Base-by-base conservation (phyloP, 768 basidiomycete genomes). In the Nidula microcarpa region DNA sequence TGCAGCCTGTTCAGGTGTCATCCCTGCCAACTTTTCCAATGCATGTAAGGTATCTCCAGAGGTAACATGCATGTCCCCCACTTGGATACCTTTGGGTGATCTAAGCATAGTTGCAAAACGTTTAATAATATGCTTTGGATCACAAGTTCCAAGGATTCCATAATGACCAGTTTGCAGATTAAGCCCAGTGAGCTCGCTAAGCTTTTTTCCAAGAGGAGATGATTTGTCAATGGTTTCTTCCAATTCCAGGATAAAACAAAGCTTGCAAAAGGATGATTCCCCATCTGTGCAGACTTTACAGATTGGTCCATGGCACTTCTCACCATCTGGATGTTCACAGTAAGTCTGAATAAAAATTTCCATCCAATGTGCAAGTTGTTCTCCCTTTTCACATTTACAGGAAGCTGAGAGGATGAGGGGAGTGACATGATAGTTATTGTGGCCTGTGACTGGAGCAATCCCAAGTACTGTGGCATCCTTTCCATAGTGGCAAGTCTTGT, bases 101-200 rank as follows among this genome's bases (percentile, higher is more conserved):
- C 65, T 48, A 13, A 64, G 18, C 41, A 64, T 51, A 35, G 66
- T 61, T 14, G 61, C 68, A 55, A 65, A 62, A 6, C 62, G 55
- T 52, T 69, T 69, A 34, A 61, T 41, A 4, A 69, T 57, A 54
- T 69, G 68, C 49, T 67, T 68, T 7, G 62, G 65, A 59, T 67
- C 66, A 52, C 57, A 63, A 14, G 63, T 63, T 5, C 47, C 56
- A 13, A 63, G 4, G 0, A 65, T n/a, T 6, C 58, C 59, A 50
- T 57, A 5, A 35, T 33, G 7, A 1, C 60, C 61, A 3, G 65
- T 65, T 2, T 52, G 34, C 8, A 18, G 43, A 49, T 69, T 68
- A 4, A 71, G 35, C 1, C 67, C 67, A 11, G 49, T 23, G 32
- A 62, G 47, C 8, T 18, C n/a, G 33, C 34, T 49, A 1, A 65